Conservation (phyloP, 441 rosid genomes). For the Hura crepitans region DNA sequence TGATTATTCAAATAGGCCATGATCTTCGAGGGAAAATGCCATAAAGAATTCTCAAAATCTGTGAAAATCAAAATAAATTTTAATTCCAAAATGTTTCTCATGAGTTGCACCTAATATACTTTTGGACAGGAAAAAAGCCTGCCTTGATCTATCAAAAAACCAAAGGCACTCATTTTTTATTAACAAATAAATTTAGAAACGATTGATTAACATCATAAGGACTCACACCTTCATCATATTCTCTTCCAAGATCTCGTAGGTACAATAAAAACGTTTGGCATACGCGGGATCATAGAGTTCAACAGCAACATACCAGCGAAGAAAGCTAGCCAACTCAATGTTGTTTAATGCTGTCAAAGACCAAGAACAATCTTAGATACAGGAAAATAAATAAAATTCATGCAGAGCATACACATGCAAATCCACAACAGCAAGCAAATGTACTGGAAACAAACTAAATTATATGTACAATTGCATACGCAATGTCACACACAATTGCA, state of each 20-base stretch:
- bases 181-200: constrained; percentile 14
- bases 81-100: neutral
- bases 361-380: constrained; percentile 30
- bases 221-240: constrained; percentile 67
- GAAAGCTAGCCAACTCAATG: constrained; percentile 91
- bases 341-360: constrained; percentile 65
- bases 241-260: constrained; percentile 73
- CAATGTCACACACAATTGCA: neutral
- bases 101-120: constrained; percentile 9
- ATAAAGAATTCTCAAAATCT: neutral
- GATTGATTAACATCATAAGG: neutral
- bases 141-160: neutral
- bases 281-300: constrained; percentile 83
- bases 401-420: neutral
- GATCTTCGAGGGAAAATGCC: neutral
- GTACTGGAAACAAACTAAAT: neutral
- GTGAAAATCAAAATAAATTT: neutral
- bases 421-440: neutral
- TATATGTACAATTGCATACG: neutral
- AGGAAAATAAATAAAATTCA: neutral
- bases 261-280: constrained; percentile 71
- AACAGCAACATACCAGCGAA: constrained; percentile 94
- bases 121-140: neutral
- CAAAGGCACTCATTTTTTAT: neutral
- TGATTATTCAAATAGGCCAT: neutral